These are phyloP conservation scores for Fraxinus americana DNA, from an alignment of 257 asterid species.

Conservation along the genomic window DNA sequence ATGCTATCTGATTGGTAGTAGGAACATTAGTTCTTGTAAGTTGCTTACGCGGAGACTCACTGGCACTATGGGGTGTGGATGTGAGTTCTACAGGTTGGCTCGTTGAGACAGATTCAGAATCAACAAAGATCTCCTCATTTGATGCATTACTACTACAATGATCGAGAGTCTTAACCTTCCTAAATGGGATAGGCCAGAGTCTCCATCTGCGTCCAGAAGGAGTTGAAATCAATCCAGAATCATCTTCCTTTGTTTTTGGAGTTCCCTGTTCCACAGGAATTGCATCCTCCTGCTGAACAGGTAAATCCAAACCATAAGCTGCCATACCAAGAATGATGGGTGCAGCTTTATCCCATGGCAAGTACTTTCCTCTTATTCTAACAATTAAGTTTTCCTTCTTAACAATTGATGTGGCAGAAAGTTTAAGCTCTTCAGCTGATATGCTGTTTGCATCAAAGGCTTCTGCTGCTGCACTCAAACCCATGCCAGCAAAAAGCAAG, in stretches of 20 bases:
- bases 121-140: slow-evolving; percentile 63
- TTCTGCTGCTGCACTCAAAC: slow-evolving; percentile 67
- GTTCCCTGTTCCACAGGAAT: slow-evolving; percentile 60
- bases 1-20: slow-evolving; percentile 80
- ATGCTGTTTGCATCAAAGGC: slow-evolving; percentile 59
- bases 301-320: slow-evolving; percentile 64
- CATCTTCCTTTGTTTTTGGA: slow-evolving; percentile 46
- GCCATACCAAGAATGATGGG: slow-evolving; percentile 74
- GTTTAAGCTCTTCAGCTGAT: slow-evolving; percentile 66
- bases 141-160: slow-evolving; percentile 54
- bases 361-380: slow-evolving; percentile 71
- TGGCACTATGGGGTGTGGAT: slow-evolving; percentile 34
- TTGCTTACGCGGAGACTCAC: slow-evolving; percentile 78
- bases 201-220: slow-evolving; percentile 86
- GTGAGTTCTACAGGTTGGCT: slow-evolving; percentile 41
- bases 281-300: slow-evolving; percentile 50
- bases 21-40: slow-evolving; percentile 88
- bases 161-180: slow-evolving; percentile 82
- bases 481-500: slow-evolving; percentile 82
- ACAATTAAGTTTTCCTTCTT: slow-evolving; percentile 66
- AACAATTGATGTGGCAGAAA: slow-evolving; percentile 57
- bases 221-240: slow-evolving; percentile 40
- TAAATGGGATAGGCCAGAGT: slow-evolving; percentile 79
- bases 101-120: slow-evolving; percentile 55
- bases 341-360: slow-evolving; percentile 80